A percentile compares a stretch with the other conserved stretches of the same genome.
phyloP scores from a whole-genome alignment of 2,329 filamentous ascomycete genomes.

The Talaromyces verruculosus region DNA sequence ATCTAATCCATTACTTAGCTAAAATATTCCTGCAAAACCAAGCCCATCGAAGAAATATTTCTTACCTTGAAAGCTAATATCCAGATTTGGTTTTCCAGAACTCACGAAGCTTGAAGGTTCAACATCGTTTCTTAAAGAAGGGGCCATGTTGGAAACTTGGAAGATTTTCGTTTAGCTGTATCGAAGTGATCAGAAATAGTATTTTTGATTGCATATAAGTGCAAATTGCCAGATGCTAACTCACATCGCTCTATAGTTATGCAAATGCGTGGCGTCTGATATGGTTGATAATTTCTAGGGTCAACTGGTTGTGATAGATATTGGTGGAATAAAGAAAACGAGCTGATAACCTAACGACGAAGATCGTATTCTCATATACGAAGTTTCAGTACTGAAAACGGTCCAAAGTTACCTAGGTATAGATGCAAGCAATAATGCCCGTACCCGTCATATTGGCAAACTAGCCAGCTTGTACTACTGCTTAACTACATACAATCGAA shows the following conservation, averaged over 20 bases:
- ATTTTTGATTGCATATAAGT: neutral
- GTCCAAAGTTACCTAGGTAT: neutral
- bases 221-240: neutral
- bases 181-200: neutral
- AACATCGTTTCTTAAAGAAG: constrained; percentile 15
- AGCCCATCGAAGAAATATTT: neutral
- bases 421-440: neutral
- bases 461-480: neutral
- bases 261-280: neutral
- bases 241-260: neutral
- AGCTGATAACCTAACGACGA: neutral
- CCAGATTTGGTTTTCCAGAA: constrained; percentile 36
- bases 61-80: constrained; percentile 32
- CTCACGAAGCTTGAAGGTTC: constrained; percentile 7
- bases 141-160: constrained; percentile 9
- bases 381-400: neutral
- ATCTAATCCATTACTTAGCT: constrained; percentile 28
- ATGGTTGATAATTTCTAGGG: neutral
- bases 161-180: neutral
- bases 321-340: neutral
- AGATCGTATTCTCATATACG: neutral
- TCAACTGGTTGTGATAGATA: neutral
- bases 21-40: neutral
- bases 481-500: neutral
- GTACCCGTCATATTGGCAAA: neutral